Evolutionary conservation across 192 early-diverging fungal genomes (phyloP), one percentile per base, ranked within the genome.

Genomic region (Gryganskiella cystojenkinii): DNA sequence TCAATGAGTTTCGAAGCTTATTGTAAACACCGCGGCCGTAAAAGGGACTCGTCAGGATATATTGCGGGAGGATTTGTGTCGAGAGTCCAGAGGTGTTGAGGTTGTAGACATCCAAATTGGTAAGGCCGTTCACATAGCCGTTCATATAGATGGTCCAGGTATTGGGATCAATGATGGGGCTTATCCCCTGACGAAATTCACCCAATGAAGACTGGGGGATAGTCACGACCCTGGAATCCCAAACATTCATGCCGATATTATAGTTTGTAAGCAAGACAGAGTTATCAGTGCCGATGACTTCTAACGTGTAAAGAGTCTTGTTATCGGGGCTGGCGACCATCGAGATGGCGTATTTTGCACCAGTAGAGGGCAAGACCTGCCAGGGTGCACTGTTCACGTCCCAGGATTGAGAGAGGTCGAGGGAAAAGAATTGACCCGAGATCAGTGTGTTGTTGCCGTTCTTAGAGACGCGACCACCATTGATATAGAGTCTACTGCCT

Each of bases 401-500:
- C 71, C 71, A 73, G 40, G 17, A 10, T 4, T n/a, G 49, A 7
- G 71, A 50, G 35, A 73, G 71, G 40, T 73, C 71, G n/a, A 73
- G 56, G 4, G 71, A 28, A 22, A 33, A 64, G 4, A 65, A 33
- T 15, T 73, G 71, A 1, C 24, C 31, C 9, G 34, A 35, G 13
- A 13, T 27, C 1, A 0, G 47, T 1, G 24, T 47, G 19, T 9
- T 10, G 0, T 22, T 33, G 42, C 45, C 25, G 19, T 73, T 73
- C 9, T 19, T 14, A 8, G n/a, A 37, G 7, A 22, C 20, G 17
- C 44, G 20, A 49, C 71, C 71, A 6, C 71, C 71, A 0, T 65
- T 27, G 27, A 73, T 40, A 4, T 53, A 60, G 0, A 64, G 56
- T 28, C 65, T 65, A 5, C 61, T 31, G 30, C 71, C 71, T 19